Evolutionary conservation across 208 protist genomes (phyloP).

Genomic region (Strigomonas culicis): DNA sequence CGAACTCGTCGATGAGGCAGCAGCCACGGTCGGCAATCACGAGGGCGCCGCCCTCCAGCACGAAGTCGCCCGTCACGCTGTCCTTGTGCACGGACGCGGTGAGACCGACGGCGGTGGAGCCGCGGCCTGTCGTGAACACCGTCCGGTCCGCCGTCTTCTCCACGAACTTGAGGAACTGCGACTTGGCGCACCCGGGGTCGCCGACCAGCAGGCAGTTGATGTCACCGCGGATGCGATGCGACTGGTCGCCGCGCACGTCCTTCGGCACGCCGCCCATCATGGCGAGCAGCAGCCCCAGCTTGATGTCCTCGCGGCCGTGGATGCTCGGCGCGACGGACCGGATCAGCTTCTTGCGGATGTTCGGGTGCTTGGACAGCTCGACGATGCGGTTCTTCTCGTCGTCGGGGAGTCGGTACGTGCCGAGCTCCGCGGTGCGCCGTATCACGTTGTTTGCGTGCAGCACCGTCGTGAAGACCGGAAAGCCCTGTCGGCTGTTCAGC

Average conservation of each 20-base stretch:
- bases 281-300: conserved; percentile 96
- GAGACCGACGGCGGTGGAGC: conserved; percentile 97
- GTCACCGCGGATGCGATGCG: conserved; percentile 98
- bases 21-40: conserved; percentile 99
- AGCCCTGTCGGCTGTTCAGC: conserved; percentile 98
- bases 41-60: conserved; percentile 99
- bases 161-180: conserved; percentile 98
- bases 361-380: conserved; percentile 90
- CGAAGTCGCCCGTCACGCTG: conserved; percentile 98
- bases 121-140: conserved; percentile 99
- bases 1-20: conserved; percentile 99
- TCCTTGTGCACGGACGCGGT: conserved; percentile 99
- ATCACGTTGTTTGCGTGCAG: conserved; percentile 98
- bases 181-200: conserved; percentile 98
- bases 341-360: conserved; percentile 91
- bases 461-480: conserved; percentile 99
- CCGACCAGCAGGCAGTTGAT: conserved; percentile 99
- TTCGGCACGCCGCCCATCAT: conserved; percentile 97
- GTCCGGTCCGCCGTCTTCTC: conserved; percentile 98
- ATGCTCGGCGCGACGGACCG: conserved; percentile 99
- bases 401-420: conserved; percentile 84
- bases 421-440: conserved; percentile 88
- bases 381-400: conserved; percentile 80
- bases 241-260: conserved; percentile 91
- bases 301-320: conserved; percentile 99